Percentiles rank a stretch among this genome's conserved stretches.
These are phyloP conservation scores for Amanita subjunquillea DNA, from an alignment of 768 basidiomycete species.

Conservation along the genomic window DNA sequence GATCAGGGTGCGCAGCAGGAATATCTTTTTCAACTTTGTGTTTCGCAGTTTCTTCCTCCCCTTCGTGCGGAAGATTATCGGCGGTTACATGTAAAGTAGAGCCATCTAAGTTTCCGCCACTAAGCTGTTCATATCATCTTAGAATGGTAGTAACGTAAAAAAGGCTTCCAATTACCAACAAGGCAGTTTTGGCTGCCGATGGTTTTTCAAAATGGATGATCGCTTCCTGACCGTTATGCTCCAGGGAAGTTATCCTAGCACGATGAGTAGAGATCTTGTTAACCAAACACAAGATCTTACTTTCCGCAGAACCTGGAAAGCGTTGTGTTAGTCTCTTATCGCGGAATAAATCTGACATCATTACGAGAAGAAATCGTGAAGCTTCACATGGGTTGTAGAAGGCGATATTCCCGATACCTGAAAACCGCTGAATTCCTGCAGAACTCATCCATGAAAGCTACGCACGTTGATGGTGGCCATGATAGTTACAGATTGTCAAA, in stretches of 20 bases:
- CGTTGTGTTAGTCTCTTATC: slow-evolving; percentile 7
- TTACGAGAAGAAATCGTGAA: slow-evolving; percentile 78
- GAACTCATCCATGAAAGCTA: not conserved
- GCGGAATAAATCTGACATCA: slow-evolving; percentile 14
- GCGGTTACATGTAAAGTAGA: slow-evolving; percentile 61
- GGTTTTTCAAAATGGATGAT: slow-evolving; percentile 77
- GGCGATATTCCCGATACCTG: slow-evolving; percentile 69
- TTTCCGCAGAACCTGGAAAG: slow-evolving; percentile 75
- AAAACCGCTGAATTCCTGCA: not conserved
- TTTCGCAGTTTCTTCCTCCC: slow-evolving; percentile 18
- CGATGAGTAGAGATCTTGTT: not conserved
- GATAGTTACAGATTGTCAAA: not conserved
- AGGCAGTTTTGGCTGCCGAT: slow-evolving; percentile 75
- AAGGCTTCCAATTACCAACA: slow-evolving; percentile 42
- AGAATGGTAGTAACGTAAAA: not conserved
- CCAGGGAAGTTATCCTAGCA: slow-evolving; percentile 56
- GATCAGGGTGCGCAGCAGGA: slow-evolving; percentile 40
- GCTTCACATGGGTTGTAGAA: slow-evolving; percentile 51
- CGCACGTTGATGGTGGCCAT: slow-evolving; percentile 26
- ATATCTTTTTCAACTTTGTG: slow-evolving; percentile 19
- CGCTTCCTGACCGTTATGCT: slow-evolving; percentile 41
- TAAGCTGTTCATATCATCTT: slow-evolving; percentile 31
- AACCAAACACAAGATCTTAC: slow-evolving; percentile 25
- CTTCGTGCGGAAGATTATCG: slow-evolving; percentile 48
- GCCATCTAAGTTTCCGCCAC: slow-evolving; percentile 72